Evolutionary conservation across 2,329 filamentous ascomycete genomes (phyloP).

Genomic region (Aspergillus quadricinctus): DNA sequence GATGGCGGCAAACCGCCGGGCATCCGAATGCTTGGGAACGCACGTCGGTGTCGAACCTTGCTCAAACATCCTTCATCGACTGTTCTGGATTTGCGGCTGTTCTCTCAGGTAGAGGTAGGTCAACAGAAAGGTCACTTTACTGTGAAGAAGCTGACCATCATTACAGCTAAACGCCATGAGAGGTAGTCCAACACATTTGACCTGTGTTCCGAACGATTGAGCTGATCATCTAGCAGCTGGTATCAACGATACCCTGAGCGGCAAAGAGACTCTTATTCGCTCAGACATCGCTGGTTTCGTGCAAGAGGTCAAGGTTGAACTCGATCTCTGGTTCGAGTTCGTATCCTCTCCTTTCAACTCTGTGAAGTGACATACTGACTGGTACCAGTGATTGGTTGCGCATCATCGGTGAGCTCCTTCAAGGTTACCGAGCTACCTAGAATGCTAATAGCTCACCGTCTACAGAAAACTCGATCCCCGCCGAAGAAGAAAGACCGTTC

Average conservation of each 20-base stretch:
- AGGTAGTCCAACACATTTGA: conserved; percentile 12
- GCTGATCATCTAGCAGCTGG: conserved; percentile 22
- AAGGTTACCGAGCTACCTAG: no score
- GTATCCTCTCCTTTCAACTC: not conserved
- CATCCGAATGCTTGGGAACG: conserved; percentile 33
- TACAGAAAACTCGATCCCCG: conserved; percentile 24
- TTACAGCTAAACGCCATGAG: conserved; percentile 41
- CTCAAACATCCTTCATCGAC: conserved; percentile 43
- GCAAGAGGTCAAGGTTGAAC: conserved; percentile 44
- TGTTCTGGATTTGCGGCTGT: conserved; percentile 48
- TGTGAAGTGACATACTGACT: conserved; percentile 4
- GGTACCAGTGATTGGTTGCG: conserved; percentile 30
- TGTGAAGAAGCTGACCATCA: conserved; percentile 3
- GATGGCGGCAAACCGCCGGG: conserved; percentile 45
- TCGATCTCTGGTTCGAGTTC: conserved; percentile 48
- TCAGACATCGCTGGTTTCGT: conserved; percentile 39
- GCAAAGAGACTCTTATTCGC: conserved; percentile 22
- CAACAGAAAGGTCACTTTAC: not conserved
- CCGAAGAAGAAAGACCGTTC: conserved; percentile 32
- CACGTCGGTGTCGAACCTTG: conserved; percentile 45
- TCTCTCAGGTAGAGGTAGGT: conserved; percentile 48
- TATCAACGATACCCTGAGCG: conserved; percentile 34
- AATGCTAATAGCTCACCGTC: not conserved
- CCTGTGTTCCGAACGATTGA: no score
- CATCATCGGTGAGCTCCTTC: conserved; percentile 26